phyloP scores from a whole-genome alignment of 129 eudicot genomes.

The sunflower (Helianthus annuus) region DNA sequence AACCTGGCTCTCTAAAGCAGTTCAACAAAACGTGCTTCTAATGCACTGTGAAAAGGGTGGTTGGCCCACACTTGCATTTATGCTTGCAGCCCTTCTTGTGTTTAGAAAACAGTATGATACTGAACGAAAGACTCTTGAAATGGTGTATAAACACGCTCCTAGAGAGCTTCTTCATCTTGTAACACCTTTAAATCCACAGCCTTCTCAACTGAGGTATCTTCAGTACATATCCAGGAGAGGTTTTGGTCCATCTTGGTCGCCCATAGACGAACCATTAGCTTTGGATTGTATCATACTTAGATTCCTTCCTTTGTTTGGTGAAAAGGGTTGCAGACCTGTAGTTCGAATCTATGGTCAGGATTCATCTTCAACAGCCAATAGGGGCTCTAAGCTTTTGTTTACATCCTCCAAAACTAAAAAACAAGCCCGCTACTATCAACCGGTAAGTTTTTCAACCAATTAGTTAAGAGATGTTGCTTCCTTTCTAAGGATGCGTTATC shows the following conservation, averaged over 20 bases:
- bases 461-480: not conserved
- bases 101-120: conserved; percentile 55
- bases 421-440: conserved; percentile 48
- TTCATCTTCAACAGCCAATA: conserved; percentile 56
- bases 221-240: conserved; percentile 83
- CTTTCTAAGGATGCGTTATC: not conserved
- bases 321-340: conserved; percentile 84
- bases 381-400: conserved; percentile 73
- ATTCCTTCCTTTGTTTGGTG: conserved; percentile 62
- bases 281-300: conserved; percentile 72
- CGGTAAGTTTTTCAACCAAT: conserved; percentile 40
- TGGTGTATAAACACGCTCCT: conserved; percentile 70
- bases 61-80: conserved; percentile 72
- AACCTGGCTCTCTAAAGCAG: conserved; percentile 61
- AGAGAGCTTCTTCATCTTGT: conserved; percentile 78
- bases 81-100: conserved; percentile 62
- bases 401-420: conserved; percentile 58
- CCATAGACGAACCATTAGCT: conserved; percentile 72
- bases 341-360: conserved; percentile 89
- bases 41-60: conserved; percentile 74
- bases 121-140: conserved; percentile 15
- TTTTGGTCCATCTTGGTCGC: conserved; percentile 85
- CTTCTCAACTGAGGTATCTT: conserved; percentile 92
- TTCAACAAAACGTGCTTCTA: conserved; percentile 59
- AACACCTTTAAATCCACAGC: conserved; percentile 85